Percentiles rank a stretch among this genome's conserved stretches.
phyloP scores from a whole-genome alignment of 2,329 filamentous ascomycete genomes.

The Trichoderma gracile region DNA sequence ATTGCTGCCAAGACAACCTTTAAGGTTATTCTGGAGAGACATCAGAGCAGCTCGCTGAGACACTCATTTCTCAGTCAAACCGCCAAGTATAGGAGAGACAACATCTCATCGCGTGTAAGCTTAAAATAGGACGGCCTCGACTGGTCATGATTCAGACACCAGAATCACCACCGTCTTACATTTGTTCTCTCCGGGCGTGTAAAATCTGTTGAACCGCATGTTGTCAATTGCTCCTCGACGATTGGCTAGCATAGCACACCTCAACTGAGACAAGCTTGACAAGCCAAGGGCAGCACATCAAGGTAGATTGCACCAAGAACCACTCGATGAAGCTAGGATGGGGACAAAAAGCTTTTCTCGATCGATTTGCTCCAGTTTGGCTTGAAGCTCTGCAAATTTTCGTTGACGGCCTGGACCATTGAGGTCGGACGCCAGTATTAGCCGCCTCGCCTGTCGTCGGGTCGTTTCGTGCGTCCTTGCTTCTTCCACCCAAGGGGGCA shows the following conservation, averaged over 20 bases:
- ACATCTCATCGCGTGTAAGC: conserved; percentile 11
- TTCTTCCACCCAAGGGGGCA: conserved; percentile 8
- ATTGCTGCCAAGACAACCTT: not conserved
- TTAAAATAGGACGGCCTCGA: conserved; percentile 17
- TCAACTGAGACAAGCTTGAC: conserved; percentile 15
- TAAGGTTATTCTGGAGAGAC: not conserved
- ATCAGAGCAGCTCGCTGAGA: not conserved
- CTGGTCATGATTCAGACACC: not conserved
- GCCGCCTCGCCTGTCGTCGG: conserved; percentile 10
- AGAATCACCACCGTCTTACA: not conserved
- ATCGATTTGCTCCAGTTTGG: not conserved
- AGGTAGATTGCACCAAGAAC: not conserved
- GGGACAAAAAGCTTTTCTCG: not conserved
- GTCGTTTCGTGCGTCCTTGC: not conserved
- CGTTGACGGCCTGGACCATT: not conserved
- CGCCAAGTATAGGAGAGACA: not conserved
- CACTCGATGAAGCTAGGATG: conserved; percentile 8
- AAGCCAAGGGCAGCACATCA: not conserved
- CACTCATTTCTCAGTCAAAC: not conserved
- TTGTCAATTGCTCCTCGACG: conserved; percentile 2
- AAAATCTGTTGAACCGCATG: not conserved
- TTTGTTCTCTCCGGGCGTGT: not conserved
- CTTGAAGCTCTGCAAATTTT: not conserved
- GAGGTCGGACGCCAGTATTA: not conserved
- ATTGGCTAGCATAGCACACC: conserved; percentile 7